Conservation (phyloP, 345 rosid species). For the Eucalyptus polybractea region DNA sequence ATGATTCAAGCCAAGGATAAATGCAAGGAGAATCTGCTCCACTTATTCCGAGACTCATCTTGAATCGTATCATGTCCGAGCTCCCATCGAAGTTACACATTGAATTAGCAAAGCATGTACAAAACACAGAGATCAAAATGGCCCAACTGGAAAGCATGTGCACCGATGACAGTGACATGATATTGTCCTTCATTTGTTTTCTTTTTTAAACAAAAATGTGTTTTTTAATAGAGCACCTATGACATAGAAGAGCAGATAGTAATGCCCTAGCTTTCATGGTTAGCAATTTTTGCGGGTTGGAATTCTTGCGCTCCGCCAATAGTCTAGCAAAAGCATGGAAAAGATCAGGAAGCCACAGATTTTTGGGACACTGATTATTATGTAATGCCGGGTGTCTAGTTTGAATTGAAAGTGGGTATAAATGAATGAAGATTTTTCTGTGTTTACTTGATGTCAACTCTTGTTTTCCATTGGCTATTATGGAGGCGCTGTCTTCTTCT, state of each 20-base stretch:
- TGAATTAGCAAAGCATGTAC: neutral
- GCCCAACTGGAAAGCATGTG: no score
- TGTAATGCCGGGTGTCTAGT: neutral
- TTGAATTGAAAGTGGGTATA: neutral
- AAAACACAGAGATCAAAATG: no score
- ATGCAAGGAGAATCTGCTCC: neutral
- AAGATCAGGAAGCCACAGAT: neutral
- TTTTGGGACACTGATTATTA: no score
- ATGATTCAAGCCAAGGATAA: neutral
- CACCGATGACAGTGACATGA: neutral
- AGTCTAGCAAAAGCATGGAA: neutral
- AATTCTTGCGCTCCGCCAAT: neutral
- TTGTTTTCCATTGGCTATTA: neutral
- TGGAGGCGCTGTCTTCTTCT: fast-evolving
- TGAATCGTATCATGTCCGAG: neutral
- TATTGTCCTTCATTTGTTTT: no score
- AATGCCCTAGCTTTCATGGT: neutral
- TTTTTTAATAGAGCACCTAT: neutral
- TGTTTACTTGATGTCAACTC: neutral
- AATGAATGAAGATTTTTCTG: fast-evolving
- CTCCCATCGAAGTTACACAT: neutral
- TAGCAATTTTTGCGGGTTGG: neutral
- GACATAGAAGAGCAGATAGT: neutral
- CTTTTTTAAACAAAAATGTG: neutral
- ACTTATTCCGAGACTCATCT: neutral